Evolutionary conservation across 176 grass and related monocot species (phyloP), one percentile per base, ranked within the genome.

Genomic region (Musa beccarii): DNA sequence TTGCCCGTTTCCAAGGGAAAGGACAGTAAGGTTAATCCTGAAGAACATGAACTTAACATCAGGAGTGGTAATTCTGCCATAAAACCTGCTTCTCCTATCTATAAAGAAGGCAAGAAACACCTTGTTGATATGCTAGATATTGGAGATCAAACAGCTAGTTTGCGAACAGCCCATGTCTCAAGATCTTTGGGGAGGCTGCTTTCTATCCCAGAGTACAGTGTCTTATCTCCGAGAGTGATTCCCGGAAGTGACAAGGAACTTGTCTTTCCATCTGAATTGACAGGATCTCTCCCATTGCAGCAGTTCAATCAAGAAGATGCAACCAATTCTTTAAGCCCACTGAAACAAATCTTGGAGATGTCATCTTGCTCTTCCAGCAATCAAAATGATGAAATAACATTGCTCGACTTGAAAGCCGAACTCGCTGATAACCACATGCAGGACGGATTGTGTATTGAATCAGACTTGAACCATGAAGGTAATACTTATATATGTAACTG

Each of bases 91-190:
- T 87, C 82, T 71, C 90, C 87, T 64, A 89, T 82, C 56, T 98
- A 91, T 71, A 82, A 87, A 82, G 89, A 82, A 71, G 94, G 84
- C 19, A 98, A 93, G 68, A 89, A 83, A 80, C 83, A 93, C 84
- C 79, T 93, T 71, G 72, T 77, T 28, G 88, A 98, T 72, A 89
- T 84, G 71, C 15, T 98, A 79, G 81, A 85, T 61, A 66, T 74
- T 89, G 62, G 84, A 80, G 81, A 59, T 75, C 11, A 79, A 75
- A 85, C 81, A n/a, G 77, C 64, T 25, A 72, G 21, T 71, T 79
- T 71, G 71, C 78, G 66, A 70, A 80, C 16, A 67, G 29, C 62
- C 74, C 81, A 79, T 23, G 78, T 83, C 64, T 80, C 79, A 71
- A 89, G 79, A 83, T 83, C 88, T 49, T 77, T 98, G 59, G 84